Evolutionary conservation across 805 yeast genomes (phyloP), one percentile per base, ranked within the genome.

Genomic region (Hanseniaspora clermontiae): DNA sequence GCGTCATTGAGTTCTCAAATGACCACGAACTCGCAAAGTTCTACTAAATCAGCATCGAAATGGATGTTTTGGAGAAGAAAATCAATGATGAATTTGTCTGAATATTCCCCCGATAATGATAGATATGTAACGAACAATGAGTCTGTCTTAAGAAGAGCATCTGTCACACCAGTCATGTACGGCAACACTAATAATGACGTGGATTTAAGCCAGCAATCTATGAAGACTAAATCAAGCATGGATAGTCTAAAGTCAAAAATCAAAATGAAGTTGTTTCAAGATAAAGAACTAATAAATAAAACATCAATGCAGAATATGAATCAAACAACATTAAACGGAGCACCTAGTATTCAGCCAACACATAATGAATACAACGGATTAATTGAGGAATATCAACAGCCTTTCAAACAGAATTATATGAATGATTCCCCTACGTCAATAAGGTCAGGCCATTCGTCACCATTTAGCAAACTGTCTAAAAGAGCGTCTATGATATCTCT

Each of bases 1-100:
- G 59, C 66, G 8, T 62, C 67, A 58, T 61, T 9, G 65, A 62
- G 50, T 31, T 53, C 57, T 7, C 42, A 42, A 20, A 15, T 52
- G 14, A 57, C 59, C 14, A 43, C 58, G 2, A 50, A 55, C 32
- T 57, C 59, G 3, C 59, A 58, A 20, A 59, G 60, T 9, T 49
- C 54, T 15, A 57, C 45, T 17, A 52, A 39, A 12, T 40, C 55
- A 34, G 32, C 56, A 3, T 54, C 57, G 7, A 54, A 34, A 36
- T 69, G 72, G 72, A 69, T 66, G 55, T 69, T 69, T 53, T 69
- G 72, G 72, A 67, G 66, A 49, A 64, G 61, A 51, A 60, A 59
- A 43, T 57, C 59, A 14, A 51, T 51, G 48, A 40, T 46, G 40
- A 47, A 36, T 36, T 37, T 57, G 31, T 51, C 54, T 17, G 59